These are phyloP conservation scores for Elaphomyces granulatus DNA, from an alignment of 495 filamentous ascomycete species.

Conservation along the genomic window DNA sequence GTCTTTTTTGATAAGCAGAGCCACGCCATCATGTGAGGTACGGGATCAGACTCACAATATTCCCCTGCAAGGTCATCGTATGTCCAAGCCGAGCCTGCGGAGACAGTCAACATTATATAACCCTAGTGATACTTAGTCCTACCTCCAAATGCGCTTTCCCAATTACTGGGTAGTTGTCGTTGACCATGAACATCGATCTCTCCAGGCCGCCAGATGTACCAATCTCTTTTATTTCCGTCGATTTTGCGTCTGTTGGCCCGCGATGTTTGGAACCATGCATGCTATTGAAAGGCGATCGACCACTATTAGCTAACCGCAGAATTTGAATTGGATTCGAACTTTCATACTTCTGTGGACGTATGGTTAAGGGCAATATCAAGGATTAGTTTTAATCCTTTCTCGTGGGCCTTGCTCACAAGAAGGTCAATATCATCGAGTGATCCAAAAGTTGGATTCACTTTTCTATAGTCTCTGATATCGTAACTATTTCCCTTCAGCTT, in stretches of 20 bases:
- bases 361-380: slow-evolving; percentile 56
- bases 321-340: too few relatives aligned
- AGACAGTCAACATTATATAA: slow-evolving; percentile 10
- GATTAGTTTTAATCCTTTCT: slow-evolving; percentile 41
- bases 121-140: too few relatives aligned
- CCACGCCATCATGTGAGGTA: background rate
- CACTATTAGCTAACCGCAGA: too few relatives aligned
- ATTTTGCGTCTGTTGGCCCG: slow-evolving; percentile 21
- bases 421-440: slow-evolving; percentile 39
- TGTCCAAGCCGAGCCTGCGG: slow-evolving; percentile 29
- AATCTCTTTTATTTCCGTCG: slow-evolving; percentile 28
- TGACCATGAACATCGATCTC: slow-evolving; percentile 29
- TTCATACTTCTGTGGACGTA: slow-evolving; percentile 36
- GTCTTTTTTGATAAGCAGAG: slow-evolving; percentile 19
- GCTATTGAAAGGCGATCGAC: slow-evolving; percentile 44
- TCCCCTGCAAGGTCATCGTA: slow-evolving; percentile 31
- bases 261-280: slow-evolving; percentile 50
- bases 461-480: slow-evolving; percentile 46
- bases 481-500: too few relatives aligned
- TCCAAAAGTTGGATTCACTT: slow-evolving; percentile 36
- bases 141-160: slow-evolving; percentile 33
- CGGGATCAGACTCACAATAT: slow-evolving; percentile 16
- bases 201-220: slow-evolving; percentile 40
- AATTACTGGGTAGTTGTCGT: slow-evolving; percentile 37
- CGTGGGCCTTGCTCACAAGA: slow-evolving; percentile 30